Evolutionary conservation across 192 early-diverging fungal genomes (phyloP).

Genomic region (Haplosporangium gracile): DNA sequence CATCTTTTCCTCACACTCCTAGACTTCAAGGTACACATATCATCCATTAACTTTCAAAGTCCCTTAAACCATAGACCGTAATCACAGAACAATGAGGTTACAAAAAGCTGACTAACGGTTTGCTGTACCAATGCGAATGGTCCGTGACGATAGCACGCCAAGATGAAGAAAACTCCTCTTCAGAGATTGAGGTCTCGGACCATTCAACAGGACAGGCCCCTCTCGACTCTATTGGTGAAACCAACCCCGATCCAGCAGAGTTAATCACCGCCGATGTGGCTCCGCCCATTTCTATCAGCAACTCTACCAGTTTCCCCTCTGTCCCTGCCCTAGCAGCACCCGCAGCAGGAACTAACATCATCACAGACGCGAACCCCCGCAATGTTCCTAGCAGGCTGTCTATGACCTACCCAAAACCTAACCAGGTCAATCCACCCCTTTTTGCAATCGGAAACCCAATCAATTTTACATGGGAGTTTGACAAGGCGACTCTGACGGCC

Average conservation of each 20-base stretch:
- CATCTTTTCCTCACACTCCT: background rate
- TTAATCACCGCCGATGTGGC: background rate
- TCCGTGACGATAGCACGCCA: background rate
- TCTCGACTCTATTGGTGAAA: background rate
- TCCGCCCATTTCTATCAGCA: background rate
- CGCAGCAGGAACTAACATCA: background rate
- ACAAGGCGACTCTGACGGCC: conserved; percentile 17
- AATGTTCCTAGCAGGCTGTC: conserved; percentile 14
- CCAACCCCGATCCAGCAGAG: background rate
- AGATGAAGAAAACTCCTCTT: background rate
- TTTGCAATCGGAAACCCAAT: conserved; percentile 5
- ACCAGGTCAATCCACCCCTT: conserved; percentile 13
- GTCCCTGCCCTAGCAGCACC: background rate
- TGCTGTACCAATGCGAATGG: background rate
- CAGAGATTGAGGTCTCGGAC: background rate
- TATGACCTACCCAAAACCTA: conserved; percentile 22
- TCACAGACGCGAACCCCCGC: background rate
- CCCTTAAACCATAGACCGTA: no score
- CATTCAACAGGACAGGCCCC: background rate
- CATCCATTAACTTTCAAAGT: background rate
- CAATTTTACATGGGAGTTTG: conserved; percentile 33
- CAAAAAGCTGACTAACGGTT: background rate
- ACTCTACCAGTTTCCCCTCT: background rate
- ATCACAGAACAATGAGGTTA: background rate
- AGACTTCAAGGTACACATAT: background rate